Evolutionary conservation across 108 stramenopile genomes (phyloP).

Genomic region (Nitzschia palea): DNA sequence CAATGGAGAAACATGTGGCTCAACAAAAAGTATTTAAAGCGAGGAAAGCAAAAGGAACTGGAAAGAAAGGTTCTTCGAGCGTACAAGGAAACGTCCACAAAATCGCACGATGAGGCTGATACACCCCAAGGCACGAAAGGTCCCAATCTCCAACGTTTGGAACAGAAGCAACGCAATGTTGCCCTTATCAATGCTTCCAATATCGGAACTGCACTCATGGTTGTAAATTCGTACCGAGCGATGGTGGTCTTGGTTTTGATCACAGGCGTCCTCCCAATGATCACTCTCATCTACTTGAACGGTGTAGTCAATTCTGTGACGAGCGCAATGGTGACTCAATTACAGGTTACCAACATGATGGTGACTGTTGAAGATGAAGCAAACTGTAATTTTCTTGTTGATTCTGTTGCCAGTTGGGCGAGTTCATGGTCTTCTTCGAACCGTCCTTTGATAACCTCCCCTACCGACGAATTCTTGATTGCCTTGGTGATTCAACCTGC

Average conservation of each 20-base stretch:
- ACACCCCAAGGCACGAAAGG: background rate
- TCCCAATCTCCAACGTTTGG: background rate
- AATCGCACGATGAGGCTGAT: background rate
- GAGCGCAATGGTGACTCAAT: slow-evolving; percentile 18
- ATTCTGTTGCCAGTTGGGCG: slow-evolving; percentile 31
- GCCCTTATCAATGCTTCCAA: slow-evolving; percentile 50
- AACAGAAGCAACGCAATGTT: slow-evolving; percentile 13
- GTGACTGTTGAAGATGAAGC: slow-evolving; percentile 12
- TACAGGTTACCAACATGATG: slow-evolving; percentile 33
- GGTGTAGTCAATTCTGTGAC: slow-evolving; percentile 29
- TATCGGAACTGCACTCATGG: slow-evolving; percentile 84
- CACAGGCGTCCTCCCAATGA: slow-evolving; percentile 40
- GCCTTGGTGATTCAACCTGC: slow-evolving; percentile 22
- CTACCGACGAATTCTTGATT: slow-evolving; percentile 24
- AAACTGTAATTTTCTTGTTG: slow-evolving; percentile 30
- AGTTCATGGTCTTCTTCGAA: slow-evolving; percentile 10
- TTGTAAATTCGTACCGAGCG: slow-evolving; percentile 68
- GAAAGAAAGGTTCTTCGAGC: slow-evolving; percentile 11
- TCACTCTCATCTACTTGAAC: slow-evolving; percentile 20
- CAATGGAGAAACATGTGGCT: slow-evolving; percentile 74
- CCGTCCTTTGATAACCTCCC: background rate
- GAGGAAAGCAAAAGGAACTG: slow-evolving; percentile 4
- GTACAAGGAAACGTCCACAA: background rate
- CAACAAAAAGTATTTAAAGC: slow-evolving; percentile 33
- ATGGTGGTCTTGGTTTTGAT: slow-evolving; percentile 58